Percentiles rank a stretch among this genome's conserved stretches.
Conservation (phyloP, 2,329 filamentous ascomycete genomes). For the Pseudogymnoascus sp. region DNA sequence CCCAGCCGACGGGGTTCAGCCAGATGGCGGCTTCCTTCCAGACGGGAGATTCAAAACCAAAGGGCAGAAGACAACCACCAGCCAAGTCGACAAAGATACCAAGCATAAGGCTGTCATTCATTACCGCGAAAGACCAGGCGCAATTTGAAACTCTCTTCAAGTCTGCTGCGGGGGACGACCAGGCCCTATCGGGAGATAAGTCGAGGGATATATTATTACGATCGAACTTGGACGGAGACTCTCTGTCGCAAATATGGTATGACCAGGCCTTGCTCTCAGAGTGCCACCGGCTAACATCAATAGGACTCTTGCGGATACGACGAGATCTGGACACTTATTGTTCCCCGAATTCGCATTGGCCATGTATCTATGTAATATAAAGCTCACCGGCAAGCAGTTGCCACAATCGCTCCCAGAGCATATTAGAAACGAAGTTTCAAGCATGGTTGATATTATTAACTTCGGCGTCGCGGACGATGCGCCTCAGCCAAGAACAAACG, state of each 20-base stretch:
- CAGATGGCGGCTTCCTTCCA: constrained; percentile 63
- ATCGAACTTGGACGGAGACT: constrained; percentile 79
- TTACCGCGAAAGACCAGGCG: constrained; percentile 86
- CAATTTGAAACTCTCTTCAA: constrained; percentile 98
- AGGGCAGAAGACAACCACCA: constrained; percentile 42
- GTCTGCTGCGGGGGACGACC: constrained; percentile 76
- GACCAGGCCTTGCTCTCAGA: constrained; percentile 19
- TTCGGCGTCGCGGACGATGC: constrained; percentile 79
- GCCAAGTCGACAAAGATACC: constrained; percentile 70
- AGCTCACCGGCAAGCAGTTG: constrained; percentile 76
- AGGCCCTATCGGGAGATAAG: constrained; percentile 86
- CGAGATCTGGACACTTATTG: constrained; percentile 88
- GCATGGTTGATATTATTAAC: constrained; percentile 99
- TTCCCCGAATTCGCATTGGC: constrained; percentile 96
- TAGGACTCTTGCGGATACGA: constrained; percentile 89
- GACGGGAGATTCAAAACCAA: constrained; percentile 37
- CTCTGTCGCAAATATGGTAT: constrained; percentile 87
- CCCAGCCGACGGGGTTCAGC: constrained; percentile 58
- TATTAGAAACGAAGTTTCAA: constrained; percentile 93
- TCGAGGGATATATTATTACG: constrained; percentile 81
- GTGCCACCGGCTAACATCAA: constrained; percentile 17
- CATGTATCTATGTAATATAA: constrained; percentile 97
- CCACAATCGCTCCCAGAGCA: constrained; percentile 70
- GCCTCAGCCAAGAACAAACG: constrained; percentile 49
- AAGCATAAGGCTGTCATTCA: constrained; percentile 89